Percentiles rank a stretch among this genome's conserved stretches.
Conservation (phyloP, 352 stramenopile genomes). For the Phytophthora pisi region DNA sequence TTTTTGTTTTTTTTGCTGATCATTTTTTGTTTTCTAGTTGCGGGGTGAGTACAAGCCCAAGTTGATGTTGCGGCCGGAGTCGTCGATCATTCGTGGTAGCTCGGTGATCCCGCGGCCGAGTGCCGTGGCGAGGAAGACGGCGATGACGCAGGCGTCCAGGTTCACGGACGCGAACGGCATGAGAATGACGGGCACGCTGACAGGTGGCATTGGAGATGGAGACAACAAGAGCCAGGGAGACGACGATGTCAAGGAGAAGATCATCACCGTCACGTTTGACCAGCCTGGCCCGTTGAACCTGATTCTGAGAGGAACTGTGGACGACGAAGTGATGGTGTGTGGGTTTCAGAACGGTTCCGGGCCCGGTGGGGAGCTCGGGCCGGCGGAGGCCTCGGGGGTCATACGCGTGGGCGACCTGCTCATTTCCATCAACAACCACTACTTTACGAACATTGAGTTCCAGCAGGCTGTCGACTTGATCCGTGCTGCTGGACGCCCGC, state of each 20-base stretch:
- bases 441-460: conserved; percentile 90
- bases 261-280: conserved; percentile 89
- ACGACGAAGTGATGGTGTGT: conserved; percentile 90
- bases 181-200: conserved; percentile 71
- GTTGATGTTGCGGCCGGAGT: conserved; percentile 87
- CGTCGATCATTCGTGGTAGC: conserved; percentile 86
- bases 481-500: conserved; percentile 60
- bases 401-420: conserved; percentile 84
- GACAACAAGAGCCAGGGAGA: conserved; percentile 63
- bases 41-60: conserved; percentile 90
- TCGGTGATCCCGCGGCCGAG: conserved; percentile 81
- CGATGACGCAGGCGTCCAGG: conserved; percentile 63
- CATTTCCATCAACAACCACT: conserved; percentile 89
- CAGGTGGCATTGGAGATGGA: conserved; percentile 34
- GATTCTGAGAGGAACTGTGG: conserved; percentile 81
- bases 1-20: neutral
- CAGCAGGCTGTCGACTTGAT: conserved; percentile 80
- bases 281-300: conserved; percentile 73
- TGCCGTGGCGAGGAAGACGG: conserved; percentile 69
- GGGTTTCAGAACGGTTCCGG: conserved; percentile 63
- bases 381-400: conserved; percentile 71
- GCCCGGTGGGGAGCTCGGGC: conserved; percentile 39
- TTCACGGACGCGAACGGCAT: conserved; percentile 86
- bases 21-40: conserved; percentile 38
- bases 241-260: conserved; percentile 86